These are phyloP conservation scores for Fusarium sp. DNA, from an alignment of 2,329 filamentous ascomycete species.

Conservation along the genomic window DNA sequence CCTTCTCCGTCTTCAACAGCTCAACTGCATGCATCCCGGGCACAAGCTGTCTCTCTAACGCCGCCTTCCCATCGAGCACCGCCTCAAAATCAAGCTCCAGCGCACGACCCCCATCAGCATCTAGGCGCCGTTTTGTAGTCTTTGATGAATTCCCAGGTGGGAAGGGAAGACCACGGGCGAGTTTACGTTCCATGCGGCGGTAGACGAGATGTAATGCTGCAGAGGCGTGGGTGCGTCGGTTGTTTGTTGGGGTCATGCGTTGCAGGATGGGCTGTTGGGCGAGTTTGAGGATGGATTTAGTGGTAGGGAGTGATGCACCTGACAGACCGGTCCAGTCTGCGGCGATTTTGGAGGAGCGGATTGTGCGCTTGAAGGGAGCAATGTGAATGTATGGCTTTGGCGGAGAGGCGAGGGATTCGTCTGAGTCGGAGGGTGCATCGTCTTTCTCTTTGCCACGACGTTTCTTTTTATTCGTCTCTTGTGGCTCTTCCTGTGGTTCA, in stretches of 20 bases:
- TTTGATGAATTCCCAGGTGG: slow-evolving; percentile 59
- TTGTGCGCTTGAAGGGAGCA: slow-evolving; percentile 58
- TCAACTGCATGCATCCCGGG: slow-evolving; percentile 71
- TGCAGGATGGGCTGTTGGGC: slow-evolving; percentile 71
- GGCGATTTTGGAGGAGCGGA: slow-evolving; percentile 73
- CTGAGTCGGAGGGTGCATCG: slow-evolving; percentile 30
- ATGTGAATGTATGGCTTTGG: slow-evolving; percentile 60
- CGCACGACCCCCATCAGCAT: slow-evolving; percentile 57
- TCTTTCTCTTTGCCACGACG: slow-evolving; percentile 32
- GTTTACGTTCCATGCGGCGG: slow-evolving; percentile 65
- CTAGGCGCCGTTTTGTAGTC: slow-evolving; percentile 28
- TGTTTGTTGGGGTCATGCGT: slow-evolving; percentile 59
- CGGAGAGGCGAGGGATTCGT: slow-evolving; percentile 41
- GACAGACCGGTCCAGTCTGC: slow-evolving; percentile 73
- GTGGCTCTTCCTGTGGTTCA: background rate
- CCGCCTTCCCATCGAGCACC: slow-evolving; percentile 66
- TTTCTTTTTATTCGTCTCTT: slow-evolving; percentile 11
- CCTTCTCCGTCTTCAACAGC: slow-evolving; percentile 67
- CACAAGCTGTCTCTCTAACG: slow-evolving; percentile 67
- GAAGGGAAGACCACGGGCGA: slow-evolving; percentile 72
- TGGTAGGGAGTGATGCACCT: slow-evolving; percentile 61
- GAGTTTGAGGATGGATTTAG: slow-evolving; percentile 66
- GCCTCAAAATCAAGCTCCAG: slow-evolving; percentile 74
- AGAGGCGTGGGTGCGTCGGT: slow-evolving; percentile 63
- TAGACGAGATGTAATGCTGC: slow-evolving; percentile 65